Evolutionary conservation across 257 asterid genomes (phyloP).

Genomic region (Rehmannia glutinosa): DNA sequence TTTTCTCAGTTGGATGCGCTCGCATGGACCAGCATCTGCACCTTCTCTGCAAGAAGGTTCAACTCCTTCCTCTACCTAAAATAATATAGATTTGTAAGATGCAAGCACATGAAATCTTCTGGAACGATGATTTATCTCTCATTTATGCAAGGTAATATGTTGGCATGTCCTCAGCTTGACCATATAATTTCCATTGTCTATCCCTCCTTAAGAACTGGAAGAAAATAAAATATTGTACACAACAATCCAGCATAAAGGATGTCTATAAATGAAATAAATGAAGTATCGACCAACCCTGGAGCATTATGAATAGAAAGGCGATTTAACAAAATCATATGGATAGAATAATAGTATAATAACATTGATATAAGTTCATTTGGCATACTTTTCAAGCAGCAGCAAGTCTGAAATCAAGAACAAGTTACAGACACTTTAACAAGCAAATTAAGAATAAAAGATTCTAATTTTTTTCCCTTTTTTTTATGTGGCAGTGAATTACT

Average conservation of each 20-base stretch:
- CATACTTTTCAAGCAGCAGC: too few relatives aligned
- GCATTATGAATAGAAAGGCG: neutral
- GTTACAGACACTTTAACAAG: neutral
- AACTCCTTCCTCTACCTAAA: slow-evolving; percentile 18
- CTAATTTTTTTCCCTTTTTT: neutral
- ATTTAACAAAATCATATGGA: neutral
- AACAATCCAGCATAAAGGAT: too few relatives aligned
- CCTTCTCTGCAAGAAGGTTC: slow-evolving; percentile 15
- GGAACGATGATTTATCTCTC: neutral
- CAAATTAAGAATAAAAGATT: neutral
- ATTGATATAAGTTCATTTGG: too few relatives aligned
- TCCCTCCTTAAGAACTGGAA: too few relatives aligned
- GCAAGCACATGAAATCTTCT: neutral
- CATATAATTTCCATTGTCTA: too few relatives aligned
- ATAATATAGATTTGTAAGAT: neutral
- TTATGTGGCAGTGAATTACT: neutral
- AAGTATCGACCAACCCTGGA: neutral
- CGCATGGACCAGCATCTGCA: slow-evolving; percentile 11
- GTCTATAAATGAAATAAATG: neutral
- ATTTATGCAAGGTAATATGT: neutral
- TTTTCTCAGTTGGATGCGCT: slow-evolving; percentile 5
- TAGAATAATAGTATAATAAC: neutral
- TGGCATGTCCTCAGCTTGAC: too few relatives aligned
- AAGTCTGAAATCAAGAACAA: neutral
- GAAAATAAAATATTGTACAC: too few relatives aligned